Base-by-base conservation (phyloP, 768 basidiomycete species). In the Cubamyces lactineus region DNA sequence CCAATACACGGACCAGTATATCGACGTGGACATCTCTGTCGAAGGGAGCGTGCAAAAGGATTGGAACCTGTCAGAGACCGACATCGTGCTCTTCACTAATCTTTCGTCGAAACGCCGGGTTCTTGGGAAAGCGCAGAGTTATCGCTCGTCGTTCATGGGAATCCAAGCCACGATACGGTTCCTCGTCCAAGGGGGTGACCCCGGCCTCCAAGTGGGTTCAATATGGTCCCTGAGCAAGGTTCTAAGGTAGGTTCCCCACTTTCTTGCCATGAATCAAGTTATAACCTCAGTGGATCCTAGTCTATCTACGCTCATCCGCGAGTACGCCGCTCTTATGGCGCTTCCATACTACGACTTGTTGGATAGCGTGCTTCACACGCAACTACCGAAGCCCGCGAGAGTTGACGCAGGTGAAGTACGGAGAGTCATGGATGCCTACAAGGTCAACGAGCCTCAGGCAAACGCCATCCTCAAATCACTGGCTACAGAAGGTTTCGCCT, bases 381-480 rank as follows among this genome's bases (percentile, higher is more conserved):
- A 78, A n/a, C 79, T 92, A 9, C 78, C 84, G 26, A 74, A 71
- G 45, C 74, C 77, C 8, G 73, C 82, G 1, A 71, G 67, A n/a
- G 62, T 86, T 38, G 80, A 86, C 8, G 61, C 67, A 5, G 72
- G 69, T n/a, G 84, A 87, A 24, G 72, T 96, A 7, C 73, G 82
- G 53, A 78, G 82, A 57, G 81, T 87, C 9, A 94, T 95, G 89
- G 70, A 78, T 8, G 77, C 76, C 2, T 89, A 89, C 71, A 78
- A 81, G 42, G 84, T 98, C 53, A 99, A 99, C 71, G 89, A 96
- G 71, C 97, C 97, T 1, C 97, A 99, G 73, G 96, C 97, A 8
- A 82, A 77, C 38, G 97, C 97, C 9, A 93, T 99, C 41, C 72
- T 92, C 15, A 86, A 86, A 34, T 85, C 94, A 0, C 78, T 96